These are phyloP conservation scores for Boletus albobrunnescens DNA, from an alignment of 1,284 basidiomycete species.

Conservation along the genomic window DNA sequence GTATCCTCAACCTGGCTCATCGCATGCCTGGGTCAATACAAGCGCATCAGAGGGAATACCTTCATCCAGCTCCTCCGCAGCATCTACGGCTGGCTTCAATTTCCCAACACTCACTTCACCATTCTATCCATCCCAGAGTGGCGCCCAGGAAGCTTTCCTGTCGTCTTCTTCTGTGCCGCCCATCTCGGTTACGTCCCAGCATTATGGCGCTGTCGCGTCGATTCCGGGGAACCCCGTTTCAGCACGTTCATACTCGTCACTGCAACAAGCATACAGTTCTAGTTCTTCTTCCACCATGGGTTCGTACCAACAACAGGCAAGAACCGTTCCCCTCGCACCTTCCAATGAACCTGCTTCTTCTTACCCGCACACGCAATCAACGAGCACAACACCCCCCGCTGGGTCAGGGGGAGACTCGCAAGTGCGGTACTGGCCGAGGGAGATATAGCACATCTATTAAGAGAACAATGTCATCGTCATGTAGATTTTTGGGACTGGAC, in stretches of 20 bases:
- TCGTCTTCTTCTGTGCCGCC: slow-evolving; percentile 30
- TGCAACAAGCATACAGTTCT: slow-evolving; percentile 27
- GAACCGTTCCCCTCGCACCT: slow-evolving; percentile 4
- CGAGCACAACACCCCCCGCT: slow-evolving; percentile 22
- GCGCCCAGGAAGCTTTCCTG: slow-evolving; percentile 19
- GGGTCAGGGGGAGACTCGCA: slow-evolving; percentile 30
- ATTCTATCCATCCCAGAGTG: slow-evolving; percentile 41
- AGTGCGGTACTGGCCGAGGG: slow-evolving; percentile 29
- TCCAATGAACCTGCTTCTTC: slow-evolving; percentile 15
- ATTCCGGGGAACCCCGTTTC: slow-evolving; percentile 20
- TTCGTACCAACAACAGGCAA: slow-evolving; percentile 26
- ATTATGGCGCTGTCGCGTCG: slow-evolving; percentile 17
- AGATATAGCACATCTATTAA: slow-evolving; percentile 16
- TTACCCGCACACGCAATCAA: slow-evolving; percentile 24
- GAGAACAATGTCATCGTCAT: slow-evolving; percentile 6
- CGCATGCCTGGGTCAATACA: slow-evolving; percentile 28
- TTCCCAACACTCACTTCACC: slow-evolving; percentile 42
- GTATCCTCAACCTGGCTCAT: slow-evolving; percentile 25
- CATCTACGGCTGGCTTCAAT: slow-evolving; percentile 19
- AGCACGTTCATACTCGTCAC: slow-evolving; percentile 26
- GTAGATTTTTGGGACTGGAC: slow-evolving; percentile 22
- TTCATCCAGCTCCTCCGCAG: slow-evolving; percentile 20
- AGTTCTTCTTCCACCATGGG: slow-evolving; percentile 15
- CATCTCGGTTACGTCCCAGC: slow-evolving; percentile 30
- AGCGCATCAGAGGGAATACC: slow-evolving; percentile 21